Evolutionary conservation across 768 basidiomycete species (phyloP).

Genomic region (Suillus decipiens): DNA sequence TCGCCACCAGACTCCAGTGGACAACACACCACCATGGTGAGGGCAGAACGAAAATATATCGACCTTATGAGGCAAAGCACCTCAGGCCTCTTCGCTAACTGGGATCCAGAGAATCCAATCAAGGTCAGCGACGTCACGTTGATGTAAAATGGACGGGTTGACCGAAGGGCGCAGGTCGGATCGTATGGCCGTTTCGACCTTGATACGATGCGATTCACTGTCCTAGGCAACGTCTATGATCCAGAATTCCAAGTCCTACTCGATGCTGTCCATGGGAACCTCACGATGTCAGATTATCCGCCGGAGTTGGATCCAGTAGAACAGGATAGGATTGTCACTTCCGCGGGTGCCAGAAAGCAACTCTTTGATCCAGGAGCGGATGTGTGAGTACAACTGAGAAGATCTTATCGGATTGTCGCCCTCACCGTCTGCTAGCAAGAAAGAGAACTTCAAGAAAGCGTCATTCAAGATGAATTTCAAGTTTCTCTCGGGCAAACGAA

Average conservation of each 20-base stretch:
- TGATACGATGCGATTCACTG: conserved; percentile 30
- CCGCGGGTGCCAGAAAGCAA: conserved; percentile 21
- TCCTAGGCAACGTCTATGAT: conserved; percentile 36
- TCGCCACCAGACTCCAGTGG: neutral
- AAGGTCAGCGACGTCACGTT: conserved; percentile 22
- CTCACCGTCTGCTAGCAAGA: neutral
- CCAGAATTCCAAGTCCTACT: conserved; percentile 22
- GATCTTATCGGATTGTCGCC: neutral
- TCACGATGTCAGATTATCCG: conserved; percentile 19
- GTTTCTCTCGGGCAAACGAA: conserved; percentile 30
- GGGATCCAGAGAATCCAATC: conserved; percentile 37
- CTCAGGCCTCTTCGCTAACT: conserved; percentile 37
- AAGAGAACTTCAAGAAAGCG: conserved; percentile 31
- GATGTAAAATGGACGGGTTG: neutral
- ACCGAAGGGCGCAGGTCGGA: conserved; percentile 30
- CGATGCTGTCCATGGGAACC: neutral
- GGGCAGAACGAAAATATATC: conserved; percentile 30
- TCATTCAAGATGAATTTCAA: conserved; percentile 37
- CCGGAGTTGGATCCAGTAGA: conserved; percentile 22
- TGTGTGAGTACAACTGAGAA: conserved; percentile 21
- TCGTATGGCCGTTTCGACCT: conserved; percentile 34
- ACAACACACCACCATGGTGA: conserved; percentile 1
- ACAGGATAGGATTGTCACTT: conserved; percentile 24
- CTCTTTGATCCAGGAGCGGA: conserved; percentile 17
- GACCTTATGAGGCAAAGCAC: conserved; percentile 32